Percentiles rank a stretch among this genome's conserved stretches.
Evolutionary conservation across 2,329 filamentous ascomycete genomes (phyloP).

Genomic region (Arthrobotrys entomopaga): DNA sequence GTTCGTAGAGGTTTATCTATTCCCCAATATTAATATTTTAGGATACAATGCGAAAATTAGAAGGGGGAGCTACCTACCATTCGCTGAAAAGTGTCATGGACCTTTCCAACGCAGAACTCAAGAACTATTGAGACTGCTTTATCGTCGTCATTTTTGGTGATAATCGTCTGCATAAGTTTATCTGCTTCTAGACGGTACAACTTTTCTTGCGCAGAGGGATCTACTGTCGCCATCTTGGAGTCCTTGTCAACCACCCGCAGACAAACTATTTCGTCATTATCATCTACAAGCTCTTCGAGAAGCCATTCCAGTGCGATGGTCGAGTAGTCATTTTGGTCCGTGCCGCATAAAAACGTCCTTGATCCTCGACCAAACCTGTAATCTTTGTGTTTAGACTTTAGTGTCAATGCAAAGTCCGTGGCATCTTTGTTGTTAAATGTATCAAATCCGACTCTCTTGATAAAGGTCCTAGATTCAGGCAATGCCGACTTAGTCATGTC

Average conservation of each 20-base stretch:
- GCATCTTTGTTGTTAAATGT: slow-evolving; percentile 76
- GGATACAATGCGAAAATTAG: not conserved
- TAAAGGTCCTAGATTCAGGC: slow-evolving; percentile 68
- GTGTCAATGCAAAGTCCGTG: slow-evolving; percentile 78
- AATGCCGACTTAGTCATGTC: slow-evolving; percentile 48
- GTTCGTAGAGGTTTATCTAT: slow-evolving; percentile 90
- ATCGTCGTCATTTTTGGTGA: slow-evolving; percentile 81
- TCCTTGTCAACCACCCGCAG: slow-evolving; percentile 88
- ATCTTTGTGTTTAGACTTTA: slow-evolving; percentile 86
- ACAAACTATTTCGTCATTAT: slow-evolving; percentile 92
- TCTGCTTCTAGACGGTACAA: slow-evolving; percentile 81
- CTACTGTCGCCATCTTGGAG: slow-evolving; percentile 72
- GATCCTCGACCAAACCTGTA: slow-evolving; percentile 83
- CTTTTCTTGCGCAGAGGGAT: slow-evolving; percentile 70
- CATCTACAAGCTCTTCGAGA: slow-evolving; percentile 88
- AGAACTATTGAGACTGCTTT: slow-evolving; percentile 85
- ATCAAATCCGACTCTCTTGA: slow-evolving; percentile 77
- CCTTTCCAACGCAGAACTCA: slow-evolving; percentile 87
- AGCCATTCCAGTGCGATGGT: slow-evolving; percentile 93
- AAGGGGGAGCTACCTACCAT: slow-evolving; percentile 70
- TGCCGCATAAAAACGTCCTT: slow-evolving; percentile 88
- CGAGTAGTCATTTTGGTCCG: slow-evolving; percentile 90
- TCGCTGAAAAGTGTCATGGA: slow-evolving; percentile 88
- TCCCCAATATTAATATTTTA: not conserved
- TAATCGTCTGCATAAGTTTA: slow-evolving; percentile 77